Evolutionary conservation across 148 eudicot species (phyloP).

Genomic region (Bassia scoparia): DNA sequence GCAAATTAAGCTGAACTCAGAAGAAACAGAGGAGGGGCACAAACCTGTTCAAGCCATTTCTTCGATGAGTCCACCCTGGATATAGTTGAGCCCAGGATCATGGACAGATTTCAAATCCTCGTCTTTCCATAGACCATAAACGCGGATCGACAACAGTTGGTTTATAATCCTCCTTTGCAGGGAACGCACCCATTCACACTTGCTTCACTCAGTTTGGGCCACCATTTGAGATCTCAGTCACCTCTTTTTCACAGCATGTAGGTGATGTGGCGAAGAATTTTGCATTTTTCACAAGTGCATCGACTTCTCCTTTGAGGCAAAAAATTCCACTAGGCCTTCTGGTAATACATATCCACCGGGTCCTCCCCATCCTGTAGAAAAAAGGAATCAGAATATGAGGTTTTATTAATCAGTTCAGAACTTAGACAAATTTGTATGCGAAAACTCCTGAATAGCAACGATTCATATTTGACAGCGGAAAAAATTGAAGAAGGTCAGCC

Average conservation of each 20-base stretch:
- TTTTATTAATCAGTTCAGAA: no score
- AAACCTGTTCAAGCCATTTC: constrained; percentile 64
- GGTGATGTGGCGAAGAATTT: constrained; percentile 49
- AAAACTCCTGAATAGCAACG: neutral
- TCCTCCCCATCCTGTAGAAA: constrained; percentile 84
- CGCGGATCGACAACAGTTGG: constrained; percentile 96
- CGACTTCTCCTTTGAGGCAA: constrained; percentile 76
- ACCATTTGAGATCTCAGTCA: constrained; percentile 55
- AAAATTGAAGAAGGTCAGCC: no score
- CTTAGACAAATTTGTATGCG: neutral
- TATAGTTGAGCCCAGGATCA: constrained; percentile 85
- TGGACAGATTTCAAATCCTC: constrained; percentile 90
- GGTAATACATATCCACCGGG: constrained; percentile 86
- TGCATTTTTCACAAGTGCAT: constrained; percentile 71
- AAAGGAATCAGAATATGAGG: neutral
- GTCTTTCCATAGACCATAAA: constrained; percentile 86
- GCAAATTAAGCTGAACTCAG: neutral
- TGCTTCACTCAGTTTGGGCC: constrained; percentile 66
- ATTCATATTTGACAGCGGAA: neutral
- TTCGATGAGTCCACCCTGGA: constrained; percentile 71
- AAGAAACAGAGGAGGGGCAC: constrained; percentile 7
- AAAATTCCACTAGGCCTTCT: constrained; percentile 92
- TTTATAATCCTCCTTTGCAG: constrained; percentile 86
- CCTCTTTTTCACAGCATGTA: constrained; percentile 89
- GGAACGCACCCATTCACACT: constrained; percentile 89